Evolutionary conservation across 257 asterid genomes (phyloP).

Genomic region (Forsythia suspensa): DNA sequence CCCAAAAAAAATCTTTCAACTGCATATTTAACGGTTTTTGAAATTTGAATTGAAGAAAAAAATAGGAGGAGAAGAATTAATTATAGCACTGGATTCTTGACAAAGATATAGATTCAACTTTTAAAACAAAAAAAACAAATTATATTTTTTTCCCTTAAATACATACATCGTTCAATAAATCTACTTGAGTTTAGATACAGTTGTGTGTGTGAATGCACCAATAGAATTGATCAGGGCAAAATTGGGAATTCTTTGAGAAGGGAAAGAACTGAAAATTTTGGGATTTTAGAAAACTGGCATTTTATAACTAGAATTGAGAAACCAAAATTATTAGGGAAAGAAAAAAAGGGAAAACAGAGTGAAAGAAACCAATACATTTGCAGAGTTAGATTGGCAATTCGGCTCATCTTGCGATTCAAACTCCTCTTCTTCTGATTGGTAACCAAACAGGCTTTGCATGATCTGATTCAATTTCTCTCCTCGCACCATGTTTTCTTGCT

Average conservation of each 20-base stretch:
- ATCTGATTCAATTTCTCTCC: conserved; percentile 51
- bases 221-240: not conserved
- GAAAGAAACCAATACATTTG: conserved; percentile 13
- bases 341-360: not conserved
- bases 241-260: not conserved
- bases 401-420: conserved; percentile 44
- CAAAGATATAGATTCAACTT: too few species aligned
- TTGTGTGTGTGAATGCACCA: not conserved
- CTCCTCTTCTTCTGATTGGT: conserved; percentile 56
- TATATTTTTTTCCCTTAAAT: too few species aligned
- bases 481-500: conserved; percentile 30
- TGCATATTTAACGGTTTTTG: not conserved
- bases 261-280: not conserved
- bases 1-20: not conserved
- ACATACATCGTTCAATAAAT: not conserved
- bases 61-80: not conserved
- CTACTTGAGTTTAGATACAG: too few species aligned
- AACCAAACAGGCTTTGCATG: conserved; percentile 57
- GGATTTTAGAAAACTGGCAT: not conserved
- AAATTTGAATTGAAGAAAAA: not conserved
- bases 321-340: not conserved
- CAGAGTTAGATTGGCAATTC: conserved; percentile 32
- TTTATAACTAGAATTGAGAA: not conserved
- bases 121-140: too few species aligned
- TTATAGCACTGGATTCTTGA: not conserved